Conservation (phyloP, 192 early-diverging fungal genomes). For the Backusella australiensis region DNA sequence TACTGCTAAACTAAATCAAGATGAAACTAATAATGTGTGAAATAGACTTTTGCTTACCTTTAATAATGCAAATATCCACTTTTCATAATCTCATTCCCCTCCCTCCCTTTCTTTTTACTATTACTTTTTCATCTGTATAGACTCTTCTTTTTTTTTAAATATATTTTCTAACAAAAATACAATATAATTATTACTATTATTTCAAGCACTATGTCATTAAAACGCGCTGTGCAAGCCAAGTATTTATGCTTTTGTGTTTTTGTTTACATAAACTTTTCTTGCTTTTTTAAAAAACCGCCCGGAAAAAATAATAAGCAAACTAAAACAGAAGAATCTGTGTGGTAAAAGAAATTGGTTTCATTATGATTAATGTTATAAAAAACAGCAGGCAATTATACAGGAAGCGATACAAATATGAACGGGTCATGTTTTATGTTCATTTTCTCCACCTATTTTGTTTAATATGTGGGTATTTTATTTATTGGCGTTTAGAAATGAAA, state of each 20-base stretch:
- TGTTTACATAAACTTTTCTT: background rate
- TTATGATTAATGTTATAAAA: background rate
- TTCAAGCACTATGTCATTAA: background rate
- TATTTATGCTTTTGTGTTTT: background rate
- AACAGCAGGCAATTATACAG: background rate
- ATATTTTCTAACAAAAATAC: background rate
- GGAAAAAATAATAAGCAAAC: background rate
- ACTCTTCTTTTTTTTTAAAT: background rate
- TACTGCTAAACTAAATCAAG: background rate
- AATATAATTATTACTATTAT: background rate
- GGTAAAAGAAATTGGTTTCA: background rate
- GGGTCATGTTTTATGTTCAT: no score
- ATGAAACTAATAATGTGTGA: background rate
- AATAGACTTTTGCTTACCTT: slow-evolving; percentile 53
- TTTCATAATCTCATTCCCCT: slow-evolving; percentile 54
- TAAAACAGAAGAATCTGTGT: background rate
- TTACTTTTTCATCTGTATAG: background rate
- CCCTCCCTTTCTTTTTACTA: background rate
- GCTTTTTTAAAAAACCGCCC: background rate
- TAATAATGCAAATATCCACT: slow-evolving; percentile 90
- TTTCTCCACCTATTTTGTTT: background rate
- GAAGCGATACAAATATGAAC: no score
- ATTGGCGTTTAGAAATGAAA: background rate
- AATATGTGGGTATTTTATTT: background rate
- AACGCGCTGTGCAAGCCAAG: no score